Evolutionary conservation across 495 filamentous ascomycete genomes (phyloP).

Genomic region (Aspergillus incahuasiensis): DNA sequence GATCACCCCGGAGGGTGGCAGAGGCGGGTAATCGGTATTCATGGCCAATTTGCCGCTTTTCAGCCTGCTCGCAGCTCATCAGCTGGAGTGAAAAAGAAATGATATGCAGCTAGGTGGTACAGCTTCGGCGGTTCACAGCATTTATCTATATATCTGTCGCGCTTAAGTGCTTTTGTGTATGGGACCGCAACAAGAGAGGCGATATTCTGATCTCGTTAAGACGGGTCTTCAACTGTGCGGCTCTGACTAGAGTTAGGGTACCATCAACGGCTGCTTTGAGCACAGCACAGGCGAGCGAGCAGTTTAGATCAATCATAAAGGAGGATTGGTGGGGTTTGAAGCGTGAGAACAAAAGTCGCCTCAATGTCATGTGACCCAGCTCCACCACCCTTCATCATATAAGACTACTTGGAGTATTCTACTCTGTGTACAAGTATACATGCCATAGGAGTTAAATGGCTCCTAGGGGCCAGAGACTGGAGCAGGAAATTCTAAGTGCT

Average conservation of each 20-base stretch:
- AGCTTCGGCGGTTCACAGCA: background rate
- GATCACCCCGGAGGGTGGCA: background rate
- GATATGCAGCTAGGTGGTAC: background rate
- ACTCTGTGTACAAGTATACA: too few relatives aligned
- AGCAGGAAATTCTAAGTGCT: background rate
- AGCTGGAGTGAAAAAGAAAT: background rate
- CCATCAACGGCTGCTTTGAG: background rate
- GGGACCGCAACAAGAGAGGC: background rate
- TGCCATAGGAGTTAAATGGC: too few relatives aligned
- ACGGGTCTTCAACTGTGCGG: background rate
- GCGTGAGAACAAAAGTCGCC: background rate
- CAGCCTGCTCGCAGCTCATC: background rate
- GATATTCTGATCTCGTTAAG: background rate
- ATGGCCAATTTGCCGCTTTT: background rate
- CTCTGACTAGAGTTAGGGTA: background rate
- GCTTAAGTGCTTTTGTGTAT: background rate
- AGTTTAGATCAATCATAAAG: background rate
- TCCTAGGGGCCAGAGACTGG: background rate
- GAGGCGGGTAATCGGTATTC: slow-evolving; percentile 15
- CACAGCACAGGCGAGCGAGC: background rate
- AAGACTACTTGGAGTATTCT: too few relatives aligned
- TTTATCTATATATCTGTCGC: background rate
- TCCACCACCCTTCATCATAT: background rate
- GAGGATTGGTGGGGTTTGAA: background rate
- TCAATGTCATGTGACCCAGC: background rate